Evolutionary conservation across 176 grass and related monocot genomes (phyloP), one percentile per base, ranked within the genome.

Genomic region (Paspalum vaginatum): DNA sequence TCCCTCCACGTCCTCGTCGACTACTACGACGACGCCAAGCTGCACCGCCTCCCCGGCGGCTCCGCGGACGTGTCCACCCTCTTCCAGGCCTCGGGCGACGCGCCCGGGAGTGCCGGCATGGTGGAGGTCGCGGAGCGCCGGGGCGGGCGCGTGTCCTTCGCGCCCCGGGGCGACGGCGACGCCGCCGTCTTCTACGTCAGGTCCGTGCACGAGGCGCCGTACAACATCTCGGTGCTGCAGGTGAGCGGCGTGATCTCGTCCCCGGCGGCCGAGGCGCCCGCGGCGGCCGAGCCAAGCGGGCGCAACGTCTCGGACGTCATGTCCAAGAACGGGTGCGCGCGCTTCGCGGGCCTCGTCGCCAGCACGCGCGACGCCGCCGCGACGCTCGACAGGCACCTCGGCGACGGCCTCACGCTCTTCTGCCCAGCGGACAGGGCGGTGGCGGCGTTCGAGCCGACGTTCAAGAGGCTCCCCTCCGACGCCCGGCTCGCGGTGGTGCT

Each of bases 11-110:
- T 90, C 73, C 71, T 92, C 40, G 87, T 93, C 16, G 90, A 97
- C 80, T 97, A 88, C 85, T 93, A 81, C 72, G 90, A 89, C 61
- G 85, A 72, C 32, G 72, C 68, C n/a, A 97, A 97, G 79, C 88
- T 97, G 46, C 87, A 85, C 61, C 66, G 76, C 26, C 85, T 97
- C 71, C 62, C 82, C 3, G 79, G 85, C 61, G 81, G 79, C 45
- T 78, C 85, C 16, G 84, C 79, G 0, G 75, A 61, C 5, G 63
- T 81, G 6, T 86, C 93, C 79, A 85, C 90, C 22, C 64, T 85
- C 43, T 93, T 84, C 79, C 91, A 93, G 80, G 91, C 91, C 56
- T 87, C 87, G 4, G 91, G 87, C 56, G 80, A 88, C 50, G 91
- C 91, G 13, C 91, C 87, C 6, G 91, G 91, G 14, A 93, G 87